These are phyloP conservation scores for Salix arbutifolia DNA, from an alignment of 345 rosid species.

Conservation along the genomic window DNA sequence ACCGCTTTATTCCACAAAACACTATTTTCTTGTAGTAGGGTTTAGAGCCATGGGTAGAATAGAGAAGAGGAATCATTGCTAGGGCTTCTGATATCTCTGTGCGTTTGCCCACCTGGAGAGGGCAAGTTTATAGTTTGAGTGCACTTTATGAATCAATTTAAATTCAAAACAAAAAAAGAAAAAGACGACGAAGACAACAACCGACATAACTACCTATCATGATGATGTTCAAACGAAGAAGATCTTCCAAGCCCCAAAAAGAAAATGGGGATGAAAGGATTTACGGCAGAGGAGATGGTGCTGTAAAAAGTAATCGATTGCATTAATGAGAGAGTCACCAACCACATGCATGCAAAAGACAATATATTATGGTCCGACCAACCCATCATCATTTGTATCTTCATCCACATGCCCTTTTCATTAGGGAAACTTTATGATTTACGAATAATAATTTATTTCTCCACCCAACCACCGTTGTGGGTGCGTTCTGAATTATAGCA, in stretches of 20 bases:
- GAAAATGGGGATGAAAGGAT: not conserved
- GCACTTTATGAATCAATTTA: not conserved
- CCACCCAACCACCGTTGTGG: constrained; percentile 9
- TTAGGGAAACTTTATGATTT: not conserved
- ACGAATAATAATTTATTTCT: not conserved
- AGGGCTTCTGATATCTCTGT: not conserved
- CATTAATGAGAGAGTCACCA: not conserved
- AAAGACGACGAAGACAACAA: constrained; percentile 22
- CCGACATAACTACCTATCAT: constrained; percentile 28
- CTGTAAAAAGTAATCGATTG: not conserved
- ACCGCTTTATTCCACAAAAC: too few relatives aligned
- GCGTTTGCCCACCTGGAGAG: not conserved
- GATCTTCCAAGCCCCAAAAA: not conserved
- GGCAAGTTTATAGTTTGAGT: not conserved
- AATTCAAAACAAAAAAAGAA: not conserved
- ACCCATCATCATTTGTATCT: constrained; percentile 6
- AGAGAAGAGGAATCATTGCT: too few relatives aligned
- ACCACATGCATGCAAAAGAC: constrained; percentile 18
- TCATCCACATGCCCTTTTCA: not conserved
- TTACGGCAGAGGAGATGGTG: not conserved
- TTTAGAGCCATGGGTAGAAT: too few relatives aligned
- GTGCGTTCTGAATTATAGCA: not conserved
- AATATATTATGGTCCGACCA: constrained; percentile 10
- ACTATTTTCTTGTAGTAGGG: too few relatives aligned
- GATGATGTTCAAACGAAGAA: constrained; percentile 1